Conservation (phyloP, 2,329 filamentous ascomycete species). For the Phaeosphaeriaceae sp. region DNA sequence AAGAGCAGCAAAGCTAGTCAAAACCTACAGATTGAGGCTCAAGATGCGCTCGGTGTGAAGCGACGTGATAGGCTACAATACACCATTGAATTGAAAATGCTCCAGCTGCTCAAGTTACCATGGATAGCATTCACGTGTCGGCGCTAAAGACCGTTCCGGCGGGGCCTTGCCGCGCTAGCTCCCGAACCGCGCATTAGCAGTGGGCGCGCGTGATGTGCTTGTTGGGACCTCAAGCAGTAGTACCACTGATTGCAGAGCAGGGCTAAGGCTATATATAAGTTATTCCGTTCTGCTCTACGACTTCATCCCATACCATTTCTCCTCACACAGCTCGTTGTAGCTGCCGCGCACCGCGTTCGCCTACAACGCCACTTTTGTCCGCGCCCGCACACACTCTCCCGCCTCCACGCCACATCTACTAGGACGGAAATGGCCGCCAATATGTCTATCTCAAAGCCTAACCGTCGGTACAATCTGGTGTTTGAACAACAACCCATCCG, state of each 20-base stretch:
- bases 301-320: not conserved
- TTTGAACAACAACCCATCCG: constrained; percentile 91
- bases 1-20: too few relatives aligned
- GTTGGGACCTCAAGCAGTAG: not conserved
- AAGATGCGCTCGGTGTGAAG: not conserved
- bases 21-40: too few relatives aligned
- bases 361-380: not conserved
- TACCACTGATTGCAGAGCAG: not conserved
- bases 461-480: constrained; percentile 62
- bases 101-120: too few relatives aligned
- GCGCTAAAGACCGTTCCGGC: constrained; percentile 8
- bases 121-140: not conserved
- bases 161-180: constrained; percentile 4
- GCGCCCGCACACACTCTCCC: too few relatives aligned
- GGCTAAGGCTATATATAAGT: not conserved
- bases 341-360: not conserved
- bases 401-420: not conserved
- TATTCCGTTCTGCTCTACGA: not conserved
- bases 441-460: not conserved
- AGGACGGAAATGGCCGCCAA: not conserved
- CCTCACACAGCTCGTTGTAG: not conserved
- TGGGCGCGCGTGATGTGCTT: not conserved
- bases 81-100: not conserved
- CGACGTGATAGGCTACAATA: not conserved
- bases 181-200: not conserved